phyloP scores from a whole-genome alignment of 2,329 filamentous ascomycete species.

The Pseudocercospora macadamiae region DNA sequence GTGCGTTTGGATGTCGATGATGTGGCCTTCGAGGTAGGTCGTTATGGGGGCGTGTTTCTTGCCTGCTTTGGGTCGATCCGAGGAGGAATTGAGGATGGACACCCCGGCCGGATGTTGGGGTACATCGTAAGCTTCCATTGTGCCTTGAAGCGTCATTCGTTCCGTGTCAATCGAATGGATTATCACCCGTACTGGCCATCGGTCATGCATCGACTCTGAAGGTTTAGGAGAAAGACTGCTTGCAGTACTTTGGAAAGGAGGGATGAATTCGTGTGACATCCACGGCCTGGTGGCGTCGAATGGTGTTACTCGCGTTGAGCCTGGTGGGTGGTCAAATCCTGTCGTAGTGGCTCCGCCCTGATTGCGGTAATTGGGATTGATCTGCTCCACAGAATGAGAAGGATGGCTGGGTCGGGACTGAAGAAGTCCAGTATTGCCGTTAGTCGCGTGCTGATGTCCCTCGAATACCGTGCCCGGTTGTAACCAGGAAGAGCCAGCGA shows the following conservation, averaged over 20 bases:
- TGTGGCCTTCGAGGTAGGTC: slow-evolving; percentile 70
- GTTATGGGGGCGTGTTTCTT: slow-evolving; percentile 59
- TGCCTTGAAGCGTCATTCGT: slow-evolving; percentile 65
- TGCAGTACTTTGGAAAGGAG: slow-evolving; percentile 20
- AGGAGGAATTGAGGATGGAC: slow-evolving; percentile 27
- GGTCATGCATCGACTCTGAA: slow-evolving; percentile 50
- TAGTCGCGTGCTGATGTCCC: slow-evolving; percentile 63
- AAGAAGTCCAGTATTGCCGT: slow-evolving; percentile 27
- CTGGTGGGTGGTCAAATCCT: slow-evolving; percentile 34
- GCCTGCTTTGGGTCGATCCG: slow-evolving; percentile 37
- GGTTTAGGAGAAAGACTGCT: slow-evolving; percentile 14
- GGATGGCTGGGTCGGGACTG: slow-evolving; percentile 22
- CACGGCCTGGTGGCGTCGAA: slow-evolving; percentile 43
- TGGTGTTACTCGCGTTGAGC: slow-evolving; percentile 29
- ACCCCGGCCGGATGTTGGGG: slow-evolving; percentile 49
- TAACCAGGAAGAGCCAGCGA: slow-evolving; percentile 63
- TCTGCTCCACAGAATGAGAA: slow-evolving; percentile 34
- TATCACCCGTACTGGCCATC: slow-evolving; percentile 69
- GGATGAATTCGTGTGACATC: slow-evolving; percentile 38
- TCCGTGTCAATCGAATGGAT: slow-evolving; percentile 64
- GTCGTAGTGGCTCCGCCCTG: slow-evolving; percentile 14
- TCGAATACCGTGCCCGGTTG: slow-evolving; percentile 63
- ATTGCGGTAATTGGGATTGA: slow-evolving; percentile 35
- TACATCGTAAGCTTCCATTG: slow-evolving; percentile 72
- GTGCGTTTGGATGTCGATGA: slow-evolving; percentile 61